Evolutionary conservation across 2,329 filamentous ascomycete species (phyloP).

Genomic region (Penicillium sp.): DNA sequence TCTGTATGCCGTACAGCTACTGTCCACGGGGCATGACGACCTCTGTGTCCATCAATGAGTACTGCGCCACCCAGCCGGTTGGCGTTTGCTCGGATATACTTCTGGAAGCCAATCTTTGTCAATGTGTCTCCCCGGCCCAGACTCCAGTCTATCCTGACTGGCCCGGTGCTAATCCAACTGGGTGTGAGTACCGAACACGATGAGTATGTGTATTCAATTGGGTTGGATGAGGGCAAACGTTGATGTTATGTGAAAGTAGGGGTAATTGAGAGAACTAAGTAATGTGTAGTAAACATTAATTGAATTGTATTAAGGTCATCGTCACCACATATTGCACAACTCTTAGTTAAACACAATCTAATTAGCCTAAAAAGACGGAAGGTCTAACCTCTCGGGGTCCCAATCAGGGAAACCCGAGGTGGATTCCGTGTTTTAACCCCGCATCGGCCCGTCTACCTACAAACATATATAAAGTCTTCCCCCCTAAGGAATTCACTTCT

Average conservation of each 20-base stretch:
- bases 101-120: slow-evolving; percentile 13
- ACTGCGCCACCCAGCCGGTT: slow-evolving; percentile 19
- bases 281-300: not conserved
- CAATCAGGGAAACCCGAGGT: slow-evolving; percentile 8
- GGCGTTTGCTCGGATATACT: slow-evolving; percentile 10
- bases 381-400: slow-evolving; percentile 10
- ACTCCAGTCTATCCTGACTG: slow-evolving; percentile 21
- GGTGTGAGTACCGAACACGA: slow-evolving; percentile 13
- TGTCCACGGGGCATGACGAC: slow-evolving; percentile 28
- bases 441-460: slow-evolving; percentile 8
- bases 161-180: slow-evolving; percentile 19
- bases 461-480: not conserved
- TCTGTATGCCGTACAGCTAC: slow-evolving; percentile 24
- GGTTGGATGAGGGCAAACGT: not conserved
- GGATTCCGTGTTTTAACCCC: slow-evolving; percentile 4
- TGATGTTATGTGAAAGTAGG: not conserved
- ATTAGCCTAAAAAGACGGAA: slow-evolving; percentile 5
- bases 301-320: not conserved
- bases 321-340: not conserved
- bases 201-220: not conserved
- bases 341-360: not conserved
- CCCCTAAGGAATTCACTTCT: not conserved
- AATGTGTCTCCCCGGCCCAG: slow-evolving; percentile 14
- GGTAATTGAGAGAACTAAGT: not conserved
- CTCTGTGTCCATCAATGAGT: slow-evolving; percentile 15